Evolutionary conservation across 345 rosid species (phyloP), one percentile per base, ranked within the genome.

Genomic region (Populus nigra): DNA sequence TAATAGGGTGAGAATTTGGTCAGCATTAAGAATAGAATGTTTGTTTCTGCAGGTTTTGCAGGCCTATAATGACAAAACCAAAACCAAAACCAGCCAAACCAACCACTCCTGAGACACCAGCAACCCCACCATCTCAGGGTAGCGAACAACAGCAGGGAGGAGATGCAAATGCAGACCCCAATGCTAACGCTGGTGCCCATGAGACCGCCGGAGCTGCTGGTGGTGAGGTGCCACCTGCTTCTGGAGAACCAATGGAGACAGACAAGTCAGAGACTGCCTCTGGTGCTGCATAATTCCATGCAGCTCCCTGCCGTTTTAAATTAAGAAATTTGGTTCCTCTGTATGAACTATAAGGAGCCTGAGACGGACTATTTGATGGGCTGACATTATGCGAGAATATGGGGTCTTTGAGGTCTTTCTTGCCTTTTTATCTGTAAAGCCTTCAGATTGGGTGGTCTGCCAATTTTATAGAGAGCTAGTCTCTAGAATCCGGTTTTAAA

Each of bases 11-110:
- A n/a, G 17, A 7, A 35, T 31, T 43, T 67, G 27, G 63, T n/a
- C 29, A 59, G 63, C 63, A 59, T 59, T n/a, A 66, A 35, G n/a
- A 13, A 11, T 69, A 25, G 2, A 27, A 8, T 18, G 57, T 43
- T 49, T 45, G 25, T 27, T 70, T 73, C 15, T 29, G 47, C 87
- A 95, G 99, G 88, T 65, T 88, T 41, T 91, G 98, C 88, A 88
- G 93, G 82, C 97, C 98, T 11, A 86, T 95, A 74, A 94, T 95
- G 98, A 95, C 88, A 20, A 95, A 91, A 76, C 93, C 92, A 22
- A 95, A 91, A 77, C 93, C 92, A 16, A 95, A 91, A 75, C 99
- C 97, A 4, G 74, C 85, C 1, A 93, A 95, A 81, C 89, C 94
- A 27, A 78, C 87, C 18, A 73, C 92, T 16, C 88, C 96, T 18